A percentile compares a stretch with the other conserved stretches of the same genome.
phyloP scores from a whole-genome alignment of 2,329 filamentous ascomycete genomes.

The Phoma sp. region DNA sequence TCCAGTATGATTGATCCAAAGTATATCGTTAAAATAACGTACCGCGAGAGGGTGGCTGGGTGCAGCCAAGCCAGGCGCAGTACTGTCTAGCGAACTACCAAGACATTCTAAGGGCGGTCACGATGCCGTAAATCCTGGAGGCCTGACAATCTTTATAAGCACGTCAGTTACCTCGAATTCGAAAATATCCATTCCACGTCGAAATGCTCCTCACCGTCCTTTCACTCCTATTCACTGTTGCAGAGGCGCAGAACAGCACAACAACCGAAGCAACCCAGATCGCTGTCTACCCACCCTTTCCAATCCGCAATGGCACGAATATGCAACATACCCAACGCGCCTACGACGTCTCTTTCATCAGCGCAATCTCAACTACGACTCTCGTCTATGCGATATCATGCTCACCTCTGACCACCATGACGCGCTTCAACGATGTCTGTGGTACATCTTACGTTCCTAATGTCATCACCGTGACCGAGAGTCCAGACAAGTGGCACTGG shows the following conservation, averaged over 20 bases:
- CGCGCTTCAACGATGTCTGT: constrained; percentile 15
- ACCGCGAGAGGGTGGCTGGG: not conserved
- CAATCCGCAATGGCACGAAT: constrained; percentile 11
- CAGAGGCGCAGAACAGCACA: constrained; percentile 1
- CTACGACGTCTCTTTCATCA: constrained; percentile 19
- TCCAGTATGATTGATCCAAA: too few species aligned
- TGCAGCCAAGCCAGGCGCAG: constrained; percentile 13
- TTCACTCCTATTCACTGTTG: not conserved
- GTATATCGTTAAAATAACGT: too few species aligned
- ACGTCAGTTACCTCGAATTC: too few species aligned
- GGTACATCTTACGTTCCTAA: constrained; percentile 4
- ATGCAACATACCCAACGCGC: constrained; percentile 18
- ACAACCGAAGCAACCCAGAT: not conserved
- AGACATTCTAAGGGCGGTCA: not conserved
- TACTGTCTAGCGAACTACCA: not conserved
- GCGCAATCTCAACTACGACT: constrained; percentile 11
- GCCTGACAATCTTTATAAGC: not conserved
- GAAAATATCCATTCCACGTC: not conserved
- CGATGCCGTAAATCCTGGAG: not conserved
- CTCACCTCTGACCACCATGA: constrained; percentile 8
- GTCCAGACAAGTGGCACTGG: constrained; percentile 14
- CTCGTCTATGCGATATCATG: constrained; percentile 18
- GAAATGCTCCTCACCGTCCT: constrained; percentile 7
- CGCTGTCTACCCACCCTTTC: constrained; percentile 18
- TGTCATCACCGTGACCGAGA: constrained; percentile 17